These are phyloP conservation scores for Pleurotus platypus DNA, from an alignment of 768 basidiomycete species.

Conservation along the genomic window DNA sequence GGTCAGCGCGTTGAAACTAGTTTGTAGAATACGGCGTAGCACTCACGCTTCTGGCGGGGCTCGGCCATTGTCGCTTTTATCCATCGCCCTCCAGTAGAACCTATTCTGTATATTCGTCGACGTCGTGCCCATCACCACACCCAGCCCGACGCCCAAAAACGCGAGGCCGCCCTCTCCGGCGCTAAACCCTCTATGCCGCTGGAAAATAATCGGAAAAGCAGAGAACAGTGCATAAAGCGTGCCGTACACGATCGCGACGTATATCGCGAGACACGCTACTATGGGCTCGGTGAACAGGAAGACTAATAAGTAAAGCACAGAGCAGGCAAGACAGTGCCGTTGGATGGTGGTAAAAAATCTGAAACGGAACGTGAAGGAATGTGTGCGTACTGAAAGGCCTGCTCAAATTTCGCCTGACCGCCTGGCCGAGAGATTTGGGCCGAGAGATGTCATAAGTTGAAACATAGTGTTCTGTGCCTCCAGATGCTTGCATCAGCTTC, in stretches of 20 bases:
- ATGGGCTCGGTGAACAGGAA: constrained; percentile 65
- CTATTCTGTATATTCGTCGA: constrained; percentile 52
- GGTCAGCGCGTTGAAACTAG: neutral
- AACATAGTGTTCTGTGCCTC: constrained; percentile 37
- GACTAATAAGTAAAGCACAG: constrained; percentile 25
- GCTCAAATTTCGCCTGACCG: constrained; percentile 46
- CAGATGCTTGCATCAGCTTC: constrained; percentile 37
- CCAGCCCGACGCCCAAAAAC: constrained; percentile 62
- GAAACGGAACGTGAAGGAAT: neutral
- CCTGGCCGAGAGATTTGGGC: constrained; percentile 35
- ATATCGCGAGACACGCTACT: constrained; percentile 53
- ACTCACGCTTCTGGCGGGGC: constrained; percentile 59
- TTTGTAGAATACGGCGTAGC: neutral
- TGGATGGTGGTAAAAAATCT: constrained; percentile 1
- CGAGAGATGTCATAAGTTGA: constrained; percentile 46
- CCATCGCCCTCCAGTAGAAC: constrained; percentile 48
- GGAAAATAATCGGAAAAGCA: constrained; percentile 58
- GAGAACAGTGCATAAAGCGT: constrained; percentile 64
- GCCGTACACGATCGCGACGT: constrained; percentile 59
- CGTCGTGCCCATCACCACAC: constrained; percentile 46
- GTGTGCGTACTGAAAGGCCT: constrained; percentile 47
- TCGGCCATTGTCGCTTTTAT: constrained; percentile 39
- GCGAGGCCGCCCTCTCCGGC: constrained; percentile 56
- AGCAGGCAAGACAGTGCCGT: neutral
- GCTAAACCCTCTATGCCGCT: constrained; percentile 47